These are phyloP conservation scores for Dendrobium huoshanense DNA, from an alignment of 106 monocot species.

Conservation along the genomic window DNA sequence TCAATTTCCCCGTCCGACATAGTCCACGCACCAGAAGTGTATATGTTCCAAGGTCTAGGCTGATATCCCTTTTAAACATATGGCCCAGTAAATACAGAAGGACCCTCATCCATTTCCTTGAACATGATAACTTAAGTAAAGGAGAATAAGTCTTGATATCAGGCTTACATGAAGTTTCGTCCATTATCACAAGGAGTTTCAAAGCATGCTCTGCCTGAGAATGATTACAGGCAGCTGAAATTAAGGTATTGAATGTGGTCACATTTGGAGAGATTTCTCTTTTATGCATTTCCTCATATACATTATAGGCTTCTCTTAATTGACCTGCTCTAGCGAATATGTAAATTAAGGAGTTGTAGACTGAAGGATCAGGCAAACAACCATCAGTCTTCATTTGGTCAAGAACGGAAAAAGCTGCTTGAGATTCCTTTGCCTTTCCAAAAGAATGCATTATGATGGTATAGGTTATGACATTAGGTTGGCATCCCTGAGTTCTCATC, in stretches of 20 bases:
- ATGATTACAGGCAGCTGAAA: conserved; percentile 61
- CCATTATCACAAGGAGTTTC: conserved; percentile 51
- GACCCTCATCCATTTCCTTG: conserved; percentile 46
- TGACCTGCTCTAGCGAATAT: conserved; percentile 3
- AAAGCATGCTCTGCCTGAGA: conserved; percentile 53
- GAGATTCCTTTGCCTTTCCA: conserved; percentile 57
- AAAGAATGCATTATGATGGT: conserved; percentile 85
- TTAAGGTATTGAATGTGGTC: conserved; percentile 34
- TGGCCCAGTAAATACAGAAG: conserved; percentile 56
- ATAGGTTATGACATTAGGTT: conserved; percentile 80
- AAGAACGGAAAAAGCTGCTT: conserved; percentile 52
- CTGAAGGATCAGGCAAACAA: conserved; percentile 55
- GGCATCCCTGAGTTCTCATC: conserved; percentile 53
- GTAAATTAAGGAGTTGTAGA: conserved; percentile 64
- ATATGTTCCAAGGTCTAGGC: conserved; percentile 73
- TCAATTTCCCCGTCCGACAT: conserved; percentile 47
- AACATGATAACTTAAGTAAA: conserved; percentile 63
- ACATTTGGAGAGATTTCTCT: conserved; percentile 41
- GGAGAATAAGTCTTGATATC: conserved; percentile 58
- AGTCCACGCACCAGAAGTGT: conserved; percentile 59
- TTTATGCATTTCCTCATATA: too few relatives aligned
- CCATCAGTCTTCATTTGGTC: conserved; percentile 55
- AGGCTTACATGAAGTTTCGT: conserved; percentile 53
- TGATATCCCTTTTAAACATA: conserved; percentile 67
- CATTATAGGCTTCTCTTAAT: too few relatives aligned